phyloP scores from a whole-genome alignment of 495 filamentous ascomycete species.

The Apiosordaria backusii region DNA sequence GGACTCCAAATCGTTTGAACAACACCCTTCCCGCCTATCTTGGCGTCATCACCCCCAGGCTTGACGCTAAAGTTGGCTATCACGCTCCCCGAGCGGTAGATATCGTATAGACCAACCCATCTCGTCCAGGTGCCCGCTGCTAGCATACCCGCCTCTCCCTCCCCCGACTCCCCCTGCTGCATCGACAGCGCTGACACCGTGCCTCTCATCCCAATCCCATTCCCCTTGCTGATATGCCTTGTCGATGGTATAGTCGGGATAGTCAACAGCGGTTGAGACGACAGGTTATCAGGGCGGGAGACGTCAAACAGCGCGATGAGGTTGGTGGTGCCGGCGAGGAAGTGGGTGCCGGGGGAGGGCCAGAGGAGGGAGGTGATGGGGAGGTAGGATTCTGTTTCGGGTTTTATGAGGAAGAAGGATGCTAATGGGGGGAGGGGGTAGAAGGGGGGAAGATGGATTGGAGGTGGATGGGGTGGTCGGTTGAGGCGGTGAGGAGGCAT shows the following conservation, averaged over 20 bases:
- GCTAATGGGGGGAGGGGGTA: conserved; percentile 40
- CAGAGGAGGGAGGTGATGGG: conserved; percentile 73
- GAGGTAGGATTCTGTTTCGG: conserved; percentile 75
- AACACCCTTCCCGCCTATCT: conserved; percentile 63
- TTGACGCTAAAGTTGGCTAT: conserved; percentile 58
- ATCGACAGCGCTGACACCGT: conserved; percentile 63
- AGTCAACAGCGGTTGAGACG: conserved; percentile 51
- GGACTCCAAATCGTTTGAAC: conserved; percentile 75
- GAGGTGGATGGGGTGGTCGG: conserved; percentile 75
- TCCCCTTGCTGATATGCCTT: conserved; percentile 63
- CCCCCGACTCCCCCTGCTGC: conserved; percentile 24
- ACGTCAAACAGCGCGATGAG: conserved; percentile 77
- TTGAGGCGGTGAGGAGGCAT: conserved; percentile 60
- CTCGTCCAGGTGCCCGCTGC: conserved; percentile 82
- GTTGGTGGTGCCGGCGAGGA: conserved; percentile 71
- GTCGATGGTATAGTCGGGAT: conserved; percentile 75
- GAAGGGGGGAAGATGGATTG: conserved; percentile 35
- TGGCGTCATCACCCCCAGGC: conserved; percentile 34
- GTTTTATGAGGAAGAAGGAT: conserved; percentile 67
- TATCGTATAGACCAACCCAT: conserved; percentile 72
- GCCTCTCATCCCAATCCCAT: conserved; percentile 78
- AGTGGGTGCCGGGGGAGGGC: conserved; percentile 53
- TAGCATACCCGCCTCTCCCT: conserved; percentile 48
- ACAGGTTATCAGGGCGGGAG: conserved; percentile 51
- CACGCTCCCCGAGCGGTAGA: conserved; percentile 61